These are phyloP conservation scores for Alternaria atra DNA, from an alignment of 2,329 filamentous ascomycete species.

Conservation along the genomic window DNA sequence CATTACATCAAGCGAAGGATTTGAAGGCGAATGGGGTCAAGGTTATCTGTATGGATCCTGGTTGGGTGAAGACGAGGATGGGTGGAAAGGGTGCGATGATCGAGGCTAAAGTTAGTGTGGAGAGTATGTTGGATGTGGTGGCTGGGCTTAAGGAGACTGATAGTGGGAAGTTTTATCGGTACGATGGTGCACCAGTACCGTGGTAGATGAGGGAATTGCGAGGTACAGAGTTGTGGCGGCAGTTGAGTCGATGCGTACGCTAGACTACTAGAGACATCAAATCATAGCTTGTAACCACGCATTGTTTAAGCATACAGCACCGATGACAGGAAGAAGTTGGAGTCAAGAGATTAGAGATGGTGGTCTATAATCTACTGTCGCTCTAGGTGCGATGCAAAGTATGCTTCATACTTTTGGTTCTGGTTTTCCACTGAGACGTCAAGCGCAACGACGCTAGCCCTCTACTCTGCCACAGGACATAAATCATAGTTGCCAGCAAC, in stretches of 20 bases:
- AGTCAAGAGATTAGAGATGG: not conserved
- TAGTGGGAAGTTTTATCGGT: conserved; percentile 51
- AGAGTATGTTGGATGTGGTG: conserved; percentile 51
- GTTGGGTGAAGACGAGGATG: conserved; percentile 58
- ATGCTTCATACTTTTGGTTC: not conserved
- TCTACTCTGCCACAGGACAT: conserved; percentile 20
- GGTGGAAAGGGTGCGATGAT: conserved; percentile 54
- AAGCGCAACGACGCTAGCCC: too few relatives aligned
- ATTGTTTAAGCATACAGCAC: not conserved
- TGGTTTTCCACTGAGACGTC: not conserved
- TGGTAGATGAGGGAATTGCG: conserved; percentile 33
- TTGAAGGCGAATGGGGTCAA: conserved; percentile 40
- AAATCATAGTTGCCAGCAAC: conserved; percentile 24
- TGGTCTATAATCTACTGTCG: not conserved
- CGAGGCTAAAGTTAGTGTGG: conserved; percentile 50
- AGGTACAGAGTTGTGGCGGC: not conserved
- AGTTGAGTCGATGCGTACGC: not conserved
- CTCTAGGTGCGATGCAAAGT: not conserved
- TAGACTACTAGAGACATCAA: not conserved
- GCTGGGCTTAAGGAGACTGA: conserved; percentile 43
- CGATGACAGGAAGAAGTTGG: not conserved
- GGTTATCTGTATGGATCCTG: conserved; percentile 56
- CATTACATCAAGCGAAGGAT: conserved; percentile 53
- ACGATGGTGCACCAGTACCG: conserved; percentile 47
- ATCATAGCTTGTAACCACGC: not conserved